A percentile compares a stretch with the other conserved stretches of the same genome.
Evolutionary conservation across 306 rosid species (phyloP).

Genomic region (Quercus suber): DNA sequence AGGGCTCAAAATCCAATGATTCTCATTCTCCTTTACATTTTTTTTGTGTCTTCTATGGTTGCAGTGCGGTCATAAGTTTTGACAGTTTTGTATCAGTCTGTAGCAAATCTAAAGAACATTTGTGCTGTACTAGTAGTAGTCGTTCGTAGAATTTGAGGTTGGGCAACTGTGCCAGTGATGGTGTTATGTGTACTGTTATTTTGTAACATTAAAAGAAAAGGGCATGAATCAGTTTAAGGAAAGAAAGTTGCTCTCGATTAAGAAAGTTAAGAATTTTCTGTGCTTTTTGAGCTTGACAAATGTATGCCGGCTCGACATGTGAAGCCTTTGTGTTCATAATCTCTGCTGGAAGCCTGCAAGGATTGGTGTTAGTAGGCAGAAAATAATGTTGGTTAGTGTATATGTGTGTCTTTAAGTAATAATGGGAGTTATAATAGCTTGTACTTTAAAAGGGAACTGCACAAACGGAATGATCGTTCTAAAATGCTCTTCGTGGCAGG

Average conservation of each 20-base stretch:
- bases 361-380: too few relatives aligned
- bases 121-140: conserved; percentile 39
- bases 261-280: too few relatives aligned
- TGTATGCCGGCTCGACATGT: too few relatives aligned
- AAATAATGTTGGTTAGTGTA: too few relatives aligned
- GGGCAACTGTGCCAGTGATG: conserved; percentile 22
- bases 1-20: conserved; percentile 19
- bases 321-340: too few relatives aligned
- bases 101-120: conserved; percentile 33
- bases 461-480: too few relatives aligned
- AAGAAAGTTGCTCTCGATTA: not conserved
- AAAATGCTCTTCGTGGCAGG: too few relatives aligned
- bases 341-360: too few relatives aligned
- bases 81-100: conserved; percentile 54
- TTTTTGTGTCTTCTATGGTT: conserved; percentile 16
- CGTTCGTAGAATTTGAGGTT: conserved; percentile 33
- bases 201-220: conserved; percentile 56
- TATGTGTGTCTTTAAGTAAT: too few relatives aligned
- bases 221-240: conserved; percentile 29
- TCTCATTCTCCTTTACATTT: not conserved
- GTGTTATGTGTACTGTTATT: conserved; percentile 33
- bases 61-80: conserved; percentile 30
- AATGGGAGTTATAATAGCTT: too few relatives aligned
- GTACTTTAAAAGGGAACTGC: too few relatives aligned
- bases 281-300: too few relatives aligned